Conservation (phyloP, 805 yeast species). For the Metschnikowia orientalis region DNA sequence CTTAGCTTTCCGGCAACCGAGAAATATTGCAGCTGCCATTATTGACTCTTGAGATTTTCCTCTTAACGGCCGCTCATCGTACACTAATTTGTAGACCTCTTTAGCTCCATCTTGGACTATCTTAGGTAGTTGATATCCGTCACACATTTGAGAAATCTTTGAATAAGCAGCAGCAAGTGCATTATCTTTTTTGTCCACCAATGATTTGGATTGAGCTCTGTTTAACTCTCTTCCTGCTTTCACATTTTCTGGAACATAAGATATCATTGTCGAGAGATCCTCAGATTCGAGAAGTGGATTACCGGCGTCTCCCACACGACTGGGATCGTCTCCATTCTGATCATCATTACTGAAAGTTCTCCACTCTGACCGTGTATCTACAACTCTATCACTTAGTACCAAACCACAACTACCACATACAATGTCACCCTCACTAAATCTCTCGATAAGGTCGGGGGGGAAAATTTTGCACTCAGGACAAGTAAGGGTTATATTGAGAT, state of each 20-base stretch:
- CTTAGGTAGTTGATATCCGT: slow-evolving; percentile 89
- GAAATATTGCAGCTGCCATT: slow-evolving; percentile 92
- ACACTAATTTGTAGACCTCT: slow-evolving; percentile 87
- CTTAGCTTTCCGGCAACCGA: slow-evolving; percentile 91
- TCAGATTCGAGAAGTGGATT: slow-evolving; percentile 89
- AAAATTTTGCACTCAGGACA: slow-evolving; percentile 96
- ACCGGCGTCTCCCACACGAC: slow-evolving; percentile 98
- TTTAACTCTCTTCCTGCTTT: slow-evolving; percentile 83
- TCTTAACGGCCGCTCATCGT: slow-evolving; percentile 78
- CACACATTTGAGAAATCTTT: slow-evolving; percentile 92
- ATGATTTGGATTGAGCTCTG: slow-evolving; percentile 81
- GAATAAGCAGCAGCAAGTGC: slow-evolving; percentile 86
- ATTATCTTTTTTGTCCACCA: slow-evolving; percentile 83
- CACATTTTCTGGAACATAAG: slow-evolving; percentile 81
- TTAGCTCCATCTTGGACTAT: slow-evolving; percentile 97
- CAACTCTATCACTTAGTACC: slow-evolving; percentile 85
- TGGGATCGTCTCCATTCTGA: slow-evolving; percentile 96
- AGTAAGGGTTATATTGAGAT: slow-evolving; percentile 80
- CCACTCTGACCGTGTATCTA: slow-evolving; percentile 97
- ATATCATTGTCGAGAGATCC: slow-evolving; percentile 87
- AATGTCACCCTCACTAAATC: slow-evolving; percentile 96
- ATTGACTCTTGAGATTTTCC: slow-evolving; percentile 91
- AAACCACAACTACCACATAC: slow-evolving; percentile 98
- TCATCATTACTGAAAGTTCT: slow-evolving; percentile 97
- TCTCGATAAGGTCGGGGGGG: slow-evolving; percentile 92